Evolutionary conservation across 495 filamentous ascomycete species (phyloP).

Genomic region (Daldinia grandis): DNA sequence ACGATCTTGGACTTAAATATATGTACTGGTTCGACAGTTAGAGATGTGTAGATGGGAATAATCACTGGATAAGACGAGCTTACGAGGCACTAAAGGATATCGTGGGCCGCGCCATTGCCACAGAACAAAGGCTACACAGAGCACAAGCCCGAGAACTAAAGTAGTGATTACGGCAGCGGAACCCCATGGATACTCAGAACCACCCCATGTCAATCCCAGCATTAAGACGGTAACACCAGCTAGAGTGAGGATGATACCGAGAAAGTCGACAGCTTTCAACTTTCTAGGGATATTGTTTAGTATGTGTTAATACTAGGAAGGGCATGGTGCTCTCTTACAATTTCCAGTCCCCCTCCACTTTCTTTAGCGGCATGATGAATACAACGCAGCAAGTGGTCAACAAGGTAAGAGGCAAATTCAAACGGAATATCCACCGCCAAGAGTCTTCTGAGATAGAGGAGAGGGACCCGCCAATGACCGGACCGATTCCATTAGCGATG

Average conservation of each 20-base stretch:
- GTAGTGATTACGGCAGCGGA: conserved; percentile 59
- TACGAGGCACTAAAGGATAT: conserved; percentile 49
- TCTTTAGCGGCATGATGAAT: conserved; percentile 62
- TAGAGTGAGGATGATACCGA: conserved; percentile 38
- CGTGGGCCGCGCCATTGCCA: conserved; percentile 58
- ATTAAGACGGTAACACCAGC: conserved; percentile 40
- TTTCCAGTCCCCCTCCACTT: conserved; percentile 60
- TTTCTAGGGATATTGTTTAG: conserved; percentile 44
- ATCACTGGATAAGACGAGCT: conserved; percentile 9
- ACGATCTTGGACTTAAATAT: conserved; percentile 62
- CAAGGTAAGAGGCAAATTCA: conserved; percentile 59
- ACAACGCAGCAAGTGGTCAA: conserved; percentile 54
- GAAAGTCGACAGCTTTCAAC: conserved; percentile 60
- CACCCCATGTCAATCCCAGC: conserved; percentile 60
- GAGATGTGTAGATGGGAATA: background rate
- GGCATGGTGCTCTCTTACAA: conserved; percentile 31
- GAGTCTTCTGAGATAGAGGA: conserved; percentile 49
- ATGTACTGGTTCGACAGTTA: conserved; percentile 53
- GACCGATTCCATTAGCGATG: conserved; percentile 63
- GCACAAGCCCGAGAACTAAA: conserved; percentile 54
- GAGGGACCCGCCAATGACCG: conserved; percentile 62
- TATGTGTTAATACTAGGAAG: background rate
- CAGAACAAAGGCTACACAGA: conserved; percentile 56
- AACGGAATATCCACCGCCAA: conserved; percentile 66
- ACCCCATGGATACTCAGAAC: conserved; percentile 60